These are phyloP conservation scores for Boehmeria nivea DNA, from an alignment of 306 rosid species.

Conservation along the genomic window DNA sequence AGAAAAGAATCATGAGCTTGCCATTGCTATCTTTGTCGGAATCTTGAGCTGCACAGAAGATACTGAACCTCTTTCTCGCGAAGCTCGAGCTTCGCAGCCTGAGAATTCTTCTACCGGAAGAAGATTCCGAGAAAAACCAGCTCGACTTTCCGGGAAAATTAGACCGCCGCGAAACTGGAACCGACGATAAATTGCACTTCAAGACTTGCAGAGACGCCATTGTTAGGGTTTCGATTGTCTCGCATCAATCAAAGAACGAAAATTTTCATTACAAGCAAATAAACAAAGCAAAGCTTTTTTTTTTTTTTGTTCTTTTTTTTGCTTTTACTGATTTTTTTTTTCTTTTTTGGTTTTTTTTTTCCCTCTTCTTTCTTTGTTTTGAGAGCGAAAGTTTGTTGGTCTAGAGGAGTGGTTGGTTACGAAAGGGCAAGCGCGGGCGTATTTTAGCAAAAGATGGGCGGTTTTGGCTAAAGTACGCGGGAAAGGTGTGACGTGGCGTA, in stretches of 20 bases:
- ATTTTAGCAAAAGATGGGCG: slow-evolving; percentile 17
- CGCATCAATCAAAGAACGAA: slow-evolving; percentile 11
- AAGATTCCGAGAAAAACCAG: slow-evolving; percentile 26
- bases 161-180: slow-evolving; percentile 40
- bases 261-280: not conserved
- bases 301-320: not conserved
- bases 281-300: not conserved
- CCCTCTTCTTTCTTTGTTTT: too few relatives aligned
- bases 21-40: slow-evolving; percentile 63
- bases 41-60: slow-evolving; percentile 57
- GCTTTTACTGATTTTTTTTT: too few relatives aligned
- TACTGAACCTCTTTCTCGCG: slow-evolving; percentile 27
- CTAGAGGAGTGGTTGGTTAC: slow-evolving; percentile 15
- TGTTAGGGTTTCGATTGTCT: not conserved
- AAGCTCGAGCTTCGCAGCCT: slow-evolving; percentile 25
- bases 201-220: slow-evolving; percentile 65
- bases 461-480: slow-evolving; percentile 33
- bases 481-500: slow-evolving; percentile 12
- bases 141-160: slow-evolving; percentile 38
- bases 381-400: slow-evolving; percentile 18
- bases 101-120: slow-evolving; percentile 31
- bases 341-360: not conserved
- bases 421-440: slow-evolving; percentile 29
- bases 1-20: slow-evolving; percentile 21
- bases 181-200: slow-evolving; percentile 50